Evolutionary conservation across 148 eudicot genomes (phyloP).

Genomic region (Camellia granthamiana): DNA sequence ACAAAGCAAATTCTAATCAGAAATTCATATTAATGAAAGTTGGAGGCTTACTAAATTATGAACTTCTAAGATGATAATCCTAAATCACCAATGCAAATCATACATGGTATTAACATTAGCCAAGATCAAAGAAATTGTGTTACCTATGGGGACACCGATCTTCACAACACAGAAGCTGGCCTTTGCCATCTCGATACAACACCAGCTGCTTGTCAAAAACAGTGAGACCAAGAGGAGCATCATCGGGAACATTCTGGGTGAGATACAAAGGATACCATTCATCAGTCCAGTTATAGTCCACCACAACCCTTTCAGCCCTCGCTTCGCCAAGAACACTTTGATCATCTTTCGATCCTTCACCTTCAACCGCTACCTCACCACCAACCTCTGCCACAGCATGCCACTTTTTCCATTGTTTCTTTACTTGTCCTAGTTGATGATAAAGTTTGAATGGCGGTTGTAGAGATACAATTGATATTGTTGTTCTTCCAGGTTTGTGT

Average conservation of each 20-base stretch:
- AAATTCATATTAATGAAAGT: too few species aligned
- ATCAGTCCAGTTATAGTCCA: constrained; percentile 77
- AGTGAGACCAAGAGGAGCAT: constrained; percentile 89
- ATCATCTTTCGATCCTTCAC: constrained; percentile 5
- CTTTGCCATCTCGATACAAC: constrained; percentile 63
- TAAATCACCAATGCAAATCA: neutral
- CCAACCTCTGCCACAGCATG: constrained; percentile 17
- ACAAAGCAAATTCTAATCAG: neutral
- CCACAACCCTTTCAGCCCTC: constrained; percentile 27
- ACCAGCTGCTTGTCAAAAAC: constrained; percentile 87
- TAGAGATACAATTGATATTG: neutral
- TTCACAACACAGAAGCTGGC: constrained; percentile 58
- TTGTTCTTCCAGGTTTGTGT: neutral
- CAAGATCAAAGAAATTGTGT: neutral
- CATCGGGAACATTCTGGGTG: constrained; percentile 70
- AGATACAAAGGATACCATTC: constrained; percentile 98
- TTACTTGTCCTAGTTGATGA: neutral
- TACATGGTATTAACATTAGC: neutral
- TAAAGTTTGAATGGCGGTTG: neutral
- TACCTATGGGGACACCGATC: constrained; percentile 99
- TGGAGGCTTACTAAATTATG: neutral
- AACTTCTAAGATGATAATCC: neutral
- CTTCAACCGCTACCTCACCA: constrained; percentile 6
- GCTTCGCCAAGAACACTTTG: constrained; percentile 21
- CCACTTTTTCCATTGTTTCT: neutral